Conservation (phyloP, 1,284 basidiomycete genomes). For the Tilletia setariae region DNA sequence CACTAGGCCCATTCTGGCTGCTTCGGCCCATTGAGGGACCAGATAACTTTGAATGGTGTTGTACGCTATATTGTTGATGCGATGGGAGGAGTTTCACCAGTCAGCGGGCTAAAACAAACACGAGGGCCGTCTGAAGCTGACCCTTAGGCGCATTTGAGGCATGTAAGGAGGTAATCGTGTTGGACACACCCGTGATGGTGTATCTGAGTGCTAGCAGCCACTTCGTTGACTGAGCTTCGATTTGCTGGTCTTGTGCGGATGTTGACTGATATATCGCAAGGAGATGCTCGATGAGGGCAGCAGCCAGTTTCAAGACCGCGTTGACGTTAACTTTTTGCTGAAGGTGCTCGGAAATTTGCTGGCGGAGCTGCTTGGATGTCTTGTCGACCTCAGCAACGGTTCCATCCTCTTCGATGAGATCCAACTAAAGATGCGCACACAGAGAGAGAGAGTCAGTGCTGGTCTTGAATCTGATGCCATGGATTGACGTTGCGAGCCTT, state of each 20-base stretch:
- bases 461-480: background rate
- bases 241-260: background rate
- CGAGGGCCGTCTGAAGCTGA: background rate
- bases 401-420: background rate
- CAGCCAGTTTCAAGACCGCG: background rate
- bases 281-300: background rate
- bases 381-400: background rate
- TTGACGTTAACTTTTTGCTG: background rate
- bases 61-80: background rate
- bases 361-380: background rate
- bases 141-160: background rate
- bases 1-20: background rate
- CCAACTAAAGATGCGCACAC: background rate
- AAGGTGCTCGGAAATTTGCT: background rate
- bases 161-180: background rate
- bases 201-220: background rate
- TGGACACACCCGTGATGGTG: conserved; percentile 4
- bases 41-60: background rate
- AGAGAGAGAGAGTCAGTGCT: background rate
- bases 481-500: background rate
- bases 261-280: background rate
- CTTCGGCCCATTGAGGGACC: background rate
- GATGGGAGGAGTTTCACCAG: background rate
- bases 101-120: background rate
- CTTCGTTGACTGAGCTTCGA: background rate